phyloP scores from a whole-genome alignment of 257 asterid genomes.

The Anisodus acutangulus region DNA sequence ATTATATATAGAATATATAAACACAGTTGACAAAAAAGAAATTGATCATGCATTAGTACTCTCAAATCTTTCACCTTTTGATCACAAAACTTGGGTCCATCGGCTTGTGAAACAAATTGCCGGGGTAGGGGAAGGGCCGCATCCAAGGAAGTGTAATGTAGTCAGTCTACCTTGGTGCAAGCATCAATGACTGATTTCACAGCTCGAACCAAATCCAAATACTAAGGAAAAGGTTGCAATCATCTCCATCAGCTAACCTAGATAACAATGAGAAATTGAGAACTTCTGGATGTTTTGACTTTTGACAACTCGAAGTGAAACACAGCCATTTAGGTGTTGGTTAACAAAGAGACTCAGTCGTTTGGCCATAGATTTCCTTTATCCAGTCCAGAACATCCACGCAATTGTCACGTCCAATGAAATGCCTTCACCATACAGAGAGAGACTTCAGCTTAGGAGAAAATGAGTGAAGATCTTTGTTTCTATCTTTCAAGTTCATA shows the following conservation, averaged over 20 bases:
- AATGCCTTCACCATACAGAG: conserved; percentile 58
- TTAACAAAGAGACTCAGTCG: conserved; percentile 33
- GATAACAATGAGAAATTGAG: neutral
- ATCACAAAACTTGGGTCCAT: neutral
- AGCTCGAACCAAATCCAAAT: neutral
- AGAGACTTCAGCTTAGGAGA: conserved; percentile 15
- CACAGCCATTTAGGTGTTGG: neutral
- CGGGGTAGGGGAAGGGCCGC: neutral
- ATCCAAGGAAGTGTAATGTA: neutral
- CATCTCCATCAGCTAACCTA: neutral
- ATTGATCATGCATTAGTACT: neutral
- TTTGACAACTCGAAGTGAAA: neutral
- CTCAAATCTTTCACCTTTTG: neutral
- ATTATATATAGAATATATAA: too few relatives aligned
- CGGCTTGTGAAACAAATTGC: neutral
- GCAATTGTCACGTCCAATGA: conserved; percentile 63
- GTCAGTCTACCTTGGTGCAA: too few relatives aligned
- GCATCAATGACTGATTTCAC: neutral
- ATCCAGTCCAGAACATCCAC: conserved; percentile 73
- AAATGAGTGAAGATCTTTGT: neutral
- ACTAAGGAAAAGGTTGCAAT: neutral
- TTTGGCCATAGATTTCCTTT: conserved; percentile 50
- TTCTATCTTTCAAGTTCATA: conserved; percentile 35
- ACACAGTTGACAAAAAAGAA: too few relatives aligned
- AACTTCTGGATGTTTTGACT: neutral